Base-by-base conservation (phyloP, 495 filamentous ascomycete species). In the Letharia columbiana region DNA sequence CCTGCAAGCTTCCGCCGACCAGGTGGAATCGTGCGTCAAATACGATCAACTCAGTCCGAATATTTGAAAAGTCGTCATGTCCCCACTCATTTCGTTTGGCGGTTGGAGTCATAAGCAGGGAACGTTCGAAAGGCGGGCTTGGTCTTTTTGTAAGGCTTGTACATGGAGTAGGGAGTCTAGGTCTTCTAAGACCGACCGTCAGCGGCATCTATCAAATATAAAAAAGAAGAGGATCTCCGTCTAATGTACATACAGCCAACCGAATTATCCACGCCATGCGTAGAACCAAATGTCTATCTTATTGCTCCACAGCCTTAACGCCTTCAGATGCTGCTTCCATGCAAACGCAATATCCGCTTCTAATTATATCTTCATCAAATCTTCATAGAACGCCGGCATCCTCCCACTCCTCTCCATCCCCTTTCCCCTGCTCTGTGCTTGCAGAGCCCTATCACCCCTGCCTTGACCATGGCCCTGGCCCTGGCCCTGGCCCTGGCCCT, bases 1-100 rank as follows among this genome's bases (percentile, higher is more conserved):
- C 73, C 80, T 98, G 76, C 89, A 92, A 75, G 91, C 90, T 57
- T 91, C 89, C 66, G 85, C 92, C 54, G 91, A 97, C 70, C 89
- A 89, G 74, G 83, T 86, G 18, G 91, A 93, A 74, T 77, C 84
- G 63, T 91, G 90, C 70, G 91, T 95, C 71, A 90, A 89, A 71
- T 92, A 91, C 74, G 90, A 94, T 76, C 77, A 88, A 52, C 75
- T 94, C 61, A 89, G 88, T 60, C 90, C 91, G 41, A 95, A 93
- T 79, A 83, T 93, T 57, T 94, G 60, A 65, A 42, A 7, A 42
- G 37, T 2, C 9, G 39, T 33, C 20, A 13, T 6, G 33, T 56
- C 23, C 28, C 31, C 5, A 41, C 13, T 28, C 39, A 45, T 45
- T 42, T 31, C n/a, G 28, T 33, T 37, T 44, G 50, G 62, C 39